Conservation (phyloP, 169 alveolate genomes). For the Plasmodium inui region DNA sequence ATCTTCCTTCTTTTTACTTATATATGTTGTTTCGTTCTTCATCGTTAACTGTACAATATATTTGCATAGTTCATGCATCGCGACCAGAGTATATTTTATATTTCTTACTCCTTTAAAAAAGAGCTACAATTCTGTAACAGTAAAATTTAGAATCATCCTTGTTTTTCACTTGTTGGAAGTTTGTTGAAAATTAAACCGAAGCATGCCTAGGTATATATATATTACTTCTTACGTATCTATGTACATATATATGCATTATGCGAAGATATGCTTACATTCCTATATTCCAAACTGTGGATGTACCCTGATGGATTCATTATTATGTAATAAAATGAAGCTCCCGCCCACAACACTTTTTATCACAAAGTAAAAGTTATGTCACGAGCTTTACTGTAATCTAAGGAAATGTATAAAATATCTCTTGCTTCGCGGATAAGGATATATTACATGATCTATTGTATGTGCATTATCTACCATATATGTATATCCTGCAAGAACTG, state of each 20-base stretch:
- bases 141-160: background rate
- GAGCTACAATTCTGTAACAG: background rate
- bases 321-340: background rate
- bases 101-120: background rate
- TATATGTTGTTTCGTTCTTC: background rate
- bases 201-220: background rate
- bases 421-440: background rate
- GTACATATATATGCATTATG: background rate
- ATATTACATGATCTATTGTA: background rate
- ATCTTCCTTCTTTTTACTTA: background rate
- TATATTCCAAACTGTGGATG: background rate
- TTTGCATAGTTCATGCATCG: background rate
- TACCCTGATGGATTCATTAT: background rate
- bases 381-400: background rate
- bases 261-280: background rate
- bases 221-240: background rate
- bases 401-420: background rate
- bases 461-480: background rate
- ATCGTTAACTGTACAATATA: background rate
- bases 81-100: background rate
- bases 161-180: background rate
- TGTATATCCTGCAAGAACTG: background rate
- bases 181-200: background rate
- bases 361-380: background rate
- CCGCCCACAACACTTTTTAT: background rate